Percentiles rank a stretch among this genome's conserved stretches.
Evolutionary conservation across 2,329 filamentous ascomycete genomes (phyloP).

Genomic region (Xylaria sp.): DNA sequence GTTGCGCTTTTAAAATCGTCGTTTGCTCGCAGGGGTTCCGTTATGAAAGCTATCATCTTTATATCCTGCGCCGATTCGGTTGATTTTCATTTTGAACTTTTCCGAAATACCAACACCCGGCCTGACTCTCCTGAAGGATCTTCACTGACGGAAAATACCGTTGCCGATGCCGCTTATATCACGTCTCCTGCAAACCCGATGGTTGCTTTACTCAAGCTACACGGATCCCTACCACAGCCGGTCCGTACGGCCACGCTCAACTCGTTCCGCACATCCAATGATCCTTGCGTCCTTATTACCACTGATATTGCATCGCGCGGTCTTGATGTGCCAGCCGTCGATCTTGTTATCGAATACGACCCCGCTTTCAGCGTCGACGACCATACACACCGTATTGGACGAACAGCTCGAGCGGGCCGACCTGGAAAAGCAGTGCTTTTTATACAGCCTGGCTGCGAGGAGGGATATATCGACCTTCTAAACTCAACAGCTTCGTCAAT

Average conservation of each 20-base stretch:
- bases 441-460: conserved; percentile 89
- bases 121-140: conserved; percentile 41
- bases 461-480: conserved; percentile 85
- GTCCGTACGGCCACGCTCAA: conserved; percentile 87
- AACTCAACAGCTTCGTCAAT: conserved; percentile 60
- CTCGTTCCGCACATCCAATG: conserved; percentile 78
- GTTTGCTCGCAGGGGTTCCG: conserved; percentile 87
- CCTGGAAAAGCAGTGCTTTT: conserved; percentile 90
- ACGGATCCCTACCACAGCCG: conserved; percentile 90
- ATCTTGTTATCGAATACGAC: conserved; percentile 95
- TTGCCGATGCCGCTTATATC: conserved; percentile 76
- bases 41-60: conserved; percentile 98
- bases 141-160: conserved; percentile 65
- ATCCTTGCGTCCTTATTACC: conserved; percentile 86
- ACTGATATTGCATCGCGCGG: conserved; percentile 97
- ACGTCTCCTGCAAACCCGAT: conserved; percentile 78
- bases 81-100: conserved; percentile 92
- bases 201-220: conserved; percentile 85
- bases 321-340: conserved; percentile 93
- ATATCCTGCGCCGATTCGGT: conserved; percentile 97
- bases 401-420: conserved; percentile 91
- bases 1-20: conserved; percentile 85
- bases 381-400: conserved; percentile 92
- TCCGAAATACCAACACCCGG: conserved; percentile 60
- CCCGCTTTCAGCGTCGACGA: conserved; percentile 93